Conservation (phyloP, 192 early-diverging fungal species). For the Mortierella claussenii region DNA sequence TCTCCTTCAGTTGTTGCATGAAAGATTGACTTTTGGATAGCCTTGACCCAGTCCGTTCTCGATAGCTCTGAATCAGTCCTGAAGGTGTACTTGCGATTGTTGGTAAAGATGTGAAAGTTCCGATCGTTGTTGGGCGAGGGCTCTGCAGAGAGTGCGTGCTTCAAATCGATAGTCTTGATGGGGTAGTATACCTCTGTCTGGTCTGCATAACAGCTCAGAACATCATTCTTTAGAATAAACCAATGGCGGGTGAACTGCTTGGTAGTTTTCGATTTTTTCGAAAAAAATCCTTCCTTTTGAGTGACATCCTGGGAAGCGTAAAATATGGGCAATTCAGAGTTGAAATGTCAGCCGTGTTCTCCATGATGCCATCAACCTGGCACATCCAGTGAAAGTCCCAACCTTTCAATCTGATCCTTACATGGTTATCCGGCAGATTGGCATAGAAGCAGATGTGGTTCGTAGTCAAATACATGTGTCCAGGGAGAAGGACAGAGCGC, state of each 20-base stretch:
- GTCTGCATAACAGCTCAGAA: constrained; percentile 65
- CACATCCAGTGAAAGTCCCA: too few relatives aligned
- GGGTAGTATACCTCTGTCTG: constrained; percentile 69
- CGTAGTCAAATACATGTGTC: constrained; percentile 71
- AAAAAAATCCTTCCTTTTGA: constrained; percentile 63
- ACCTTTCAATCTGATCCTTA: constrained; percentile 8
- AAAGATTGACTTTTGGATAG: constrained; percentile 66
- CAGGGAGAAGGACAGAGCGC: constrained; percentile 69
- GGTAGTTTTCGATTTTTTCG: constrained; percentile 53
- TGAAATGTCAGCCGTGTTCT: too few relatives aligned
- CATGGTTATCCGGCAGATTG: constrained; percentile 61
- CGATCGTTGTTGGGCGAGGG: constrained; percentile 51
- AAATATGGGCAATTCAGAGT: too few relatives aligned
- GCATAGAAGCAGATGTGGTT: constrained; percentile 76
- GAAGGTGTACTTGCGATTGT: constrained; percentile 61
- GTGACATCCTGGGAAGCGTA: constrained; percentile 59
- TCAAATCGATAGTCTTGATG: constrained; percentile 68
- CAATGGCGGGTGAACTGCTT: constrained; percentile 62
- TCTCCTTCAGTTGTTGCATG: constrained; percentile 67
- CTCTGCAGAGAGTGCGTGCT: constrained; percentile 62
- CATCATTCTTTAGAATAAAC: constrained; percentile 71
- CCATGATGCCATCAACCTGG: too few relatives aligned
- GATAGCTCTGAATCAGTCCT: constrained; percentile 66
- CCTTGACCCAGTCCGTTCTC: constrained; percentile 68
- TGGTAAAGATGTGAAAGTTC: constrained; percentile 61